These are phyloP conservation scores for Penicillium nucicola DNA, from an alignment of 495 filamentous ascomycete genomes.

Conservation along the genomic window DNA sequence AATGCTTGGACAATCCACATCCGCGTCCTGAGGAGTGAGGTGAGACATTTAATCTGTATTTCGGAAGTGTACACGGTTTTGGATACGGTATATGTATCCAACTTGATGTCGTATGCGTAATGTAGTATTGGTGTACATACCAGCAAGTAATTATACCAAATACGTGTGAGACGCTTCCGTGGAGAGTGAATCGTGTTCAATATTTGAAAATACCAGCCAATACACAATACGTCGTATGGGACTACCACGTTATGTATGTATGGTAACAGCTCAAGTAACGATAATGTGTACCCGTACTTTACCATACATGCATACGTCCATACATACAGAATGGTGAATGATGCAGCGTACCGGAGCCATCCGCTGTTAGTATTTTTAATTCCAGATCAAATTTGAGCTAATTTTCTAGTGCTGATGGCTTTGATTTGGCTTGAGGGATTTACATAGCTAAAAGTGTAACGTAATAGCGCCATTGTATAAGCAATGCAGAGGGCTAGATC, in stretches of 20 bases:
- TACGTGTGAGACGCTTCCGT: no score
- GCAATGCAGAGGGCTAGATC: background rate
- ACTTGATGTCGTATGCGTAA: background rate
- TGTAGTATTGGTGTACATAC: no score
- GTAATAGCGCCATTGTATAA: background rate
- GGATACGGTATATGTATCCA: background rate
- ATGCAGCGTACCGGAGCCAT: background rate
- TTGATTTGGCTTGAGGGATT: background rate
- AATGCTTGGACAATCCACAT: background rate
- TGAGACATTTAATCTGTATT: background rate
- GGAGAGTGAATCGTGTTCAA: no score
- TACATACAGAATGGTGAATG: no score
- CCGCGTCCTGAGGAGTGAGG: background rate
- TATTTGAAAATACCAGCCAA: no score
- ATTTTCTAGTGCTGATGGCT: background rate
- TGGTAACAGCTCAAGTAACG: no score
- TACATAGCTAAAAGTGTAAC: background rate
- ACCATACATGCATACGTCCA: no score
- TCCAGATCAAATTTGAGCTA: background rate
- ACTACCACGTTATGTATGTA: no score
- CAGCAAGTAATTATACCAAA: no score
- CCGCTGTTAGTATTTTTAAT: background rate
- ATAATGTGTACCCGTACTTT: no score
- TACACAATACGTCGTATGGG: no score
- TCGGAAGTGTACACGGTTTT: background rate